Evolutionary conservation across 495 filamentous ascomycete genomes (phyloP).

Genomic region (Apodospora peruviana): DNA sequence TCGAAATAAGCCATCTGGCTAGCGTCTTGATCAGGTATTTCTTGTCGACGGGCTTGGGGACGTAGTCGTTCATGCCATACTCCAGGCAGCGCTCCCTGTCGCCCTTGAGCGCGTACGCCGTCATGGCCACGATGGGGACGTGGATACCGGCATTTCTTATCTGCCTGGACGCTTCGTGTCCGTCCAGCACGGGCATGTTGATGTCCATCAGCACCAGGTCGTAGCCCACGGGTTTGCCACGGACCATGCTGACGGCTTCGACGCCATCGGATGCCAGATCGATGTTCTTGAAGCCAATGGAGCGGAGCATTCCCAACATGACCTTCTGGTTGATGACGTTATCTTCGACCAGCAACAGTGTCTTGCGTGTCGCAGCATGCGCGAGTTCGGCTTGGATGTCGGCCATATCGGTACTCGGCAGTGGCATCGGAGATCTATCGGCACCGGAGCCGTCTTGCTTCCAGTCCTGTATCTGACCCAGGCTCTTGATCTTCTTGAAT

Average conservation of each 20-base stretch:
- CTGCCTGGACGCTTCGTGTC: conserved; percentile 31
- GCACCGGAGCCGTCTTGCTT: conserved; percentile 6
- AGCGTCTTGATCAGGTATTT: conserved; percentile 31
- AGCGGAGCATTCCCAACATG: conserved; percentile 52
- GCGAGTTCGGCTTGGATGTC: conserved; percentile 14
- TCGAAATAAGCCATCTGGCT: conserved; percentile 38
- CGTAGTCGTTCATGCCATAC: conserved; percentile 58
- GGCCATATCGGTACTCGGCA: conserved; percentile 13
- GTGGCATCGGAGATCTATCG: conserved; percentile 2
- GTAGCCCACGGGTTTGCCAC: conserved; percentile 45
- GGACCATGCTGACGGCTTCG: conserved; percentile 50
- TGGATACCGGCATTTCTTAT: conserved; percentile 33
- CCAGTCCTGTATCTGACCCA: conserved; percentile 24
- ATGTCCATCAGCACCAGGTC: conserved; percentile 52
- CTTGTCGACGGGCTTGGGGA: conserved; percentile 55
- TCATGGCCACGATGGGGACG: conserved; percentile 59
- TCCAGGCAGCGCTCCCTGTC: conserved; percentile 54
- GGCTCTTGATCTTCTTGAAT: conserved; percentile 39
- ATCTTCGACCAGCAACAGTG: conserved; percentile 53
- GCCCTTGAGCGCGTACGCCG: conserved; percentile 57
- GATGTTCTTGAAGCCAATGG: conserved; percentile 48
- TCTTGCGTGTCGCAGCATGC: conserved; percentile 29
- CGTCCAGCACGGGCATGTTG: conserved; percentile 47
- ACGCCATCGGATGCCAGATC: conserved; percentile 52
- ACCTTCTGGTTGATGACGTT: conserved; percentile 61